Conservation (phyloP, 2,329 filamentous ascomycete genomes). For the Epichloe typhina region DNA sequence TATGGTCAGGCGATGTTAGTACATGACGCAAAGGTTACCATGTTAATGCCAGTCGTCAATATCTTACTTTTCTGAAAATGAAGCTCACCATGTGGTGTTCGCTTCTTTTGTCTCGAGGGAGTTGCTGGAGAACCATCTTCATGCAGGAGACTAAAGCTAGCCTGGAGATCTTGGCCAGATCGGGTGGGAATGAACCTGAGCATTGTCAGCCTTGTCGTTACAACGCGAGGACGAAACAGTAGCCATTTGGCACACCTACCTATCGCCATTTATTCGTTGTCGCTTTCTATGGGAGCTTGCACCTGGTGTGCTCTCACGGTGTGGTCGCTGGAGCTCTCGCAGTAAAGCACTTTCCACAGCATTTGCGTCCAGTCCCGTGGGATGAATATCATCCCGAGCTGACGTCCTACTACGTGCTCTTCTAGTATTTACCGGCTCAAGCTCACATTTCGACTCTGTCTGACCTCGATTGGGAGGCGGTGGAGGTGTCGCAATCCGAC, state of each 20-base stretch:
- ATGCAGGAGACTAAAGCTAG: slow-evolving; percentile 82
- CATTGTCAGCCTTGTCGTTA: slow-evolving; percentile 11
- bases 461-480: slow-evolving; percentile 29
- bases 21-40: neutral
- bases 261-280: slow-evolving; percentile 46
- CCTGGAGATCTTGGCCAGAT: slow-evolving; percentile 82
- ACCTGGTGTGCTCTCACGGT: slow-evolving; percentile 38
- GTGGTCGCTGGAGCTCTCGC: slow-evolving; percentile 36
- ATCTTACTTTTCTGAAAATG: slow-evolving; percentile 81
- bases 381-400: slow-evolving; percentile 22
- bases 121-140: slow-evolving; percentile 90
- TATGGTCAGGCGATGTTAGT: slow-evolving; percentile 14
- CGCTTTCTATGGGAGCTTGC: slow-evolving; percentile 45
- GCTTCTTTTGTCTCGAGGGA: slow-evolving; percentile 72
- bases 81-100: slow-evolving; percentile 76
- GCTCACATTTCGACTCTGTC: slow-evolving; percentile 27
- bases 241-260: slow-evolving; percentile 27
- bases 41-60: neutral
- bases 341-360: slow-evolving; percentile 37
- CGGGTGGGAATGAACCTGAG: slow-evolving; percentile 87
- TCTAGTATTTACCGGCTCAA: slow-evolving; percentile 20
- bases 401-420: slow-evolving; percentile 22
- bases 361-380: slow-evolving; percentile 33
- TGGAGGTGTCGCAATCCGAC: slow-evolving; percentile 30
- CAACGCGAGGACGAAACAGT: neutral